A percentile compares a stretch with the other conserved stretches of the same genome.
phyloP scores from a whole-genome alignment of 805 yeast genomes.

The Metschnikowia lochheadii region DNA sequence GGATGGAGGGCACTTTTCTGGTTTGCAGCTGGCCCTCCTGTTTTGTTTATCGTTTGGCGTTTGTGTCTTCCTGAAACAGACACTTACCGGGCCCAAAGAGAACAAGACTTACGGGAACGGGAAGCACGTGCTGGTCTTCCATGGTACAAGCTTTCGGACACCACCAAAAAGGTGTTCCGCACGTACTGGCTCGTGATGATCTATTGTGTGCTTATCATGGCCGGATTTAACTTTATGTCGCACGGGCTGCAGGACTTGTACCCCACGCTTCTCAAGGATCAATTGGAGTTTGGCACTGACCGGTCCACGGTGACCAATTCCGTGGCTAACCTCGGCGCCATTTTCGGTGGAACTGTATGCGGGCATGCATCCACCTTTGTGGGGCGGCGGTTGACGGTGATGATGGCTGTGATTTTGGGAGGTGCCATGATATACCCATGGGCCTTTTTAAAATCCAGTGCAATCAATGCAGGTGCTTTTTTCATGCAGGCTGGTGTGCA shows the following conservation, averaged over 20 bases:
- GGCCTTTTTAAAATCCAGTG: constrained; percentile 22
- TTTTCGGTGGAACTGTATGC: constrained; percentile 43
- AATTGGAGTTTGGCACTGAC: constrained; percentile 29
- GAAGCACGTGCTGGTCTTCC: constrained; percentile 5
- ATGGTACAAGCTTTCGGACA: constrained; percentile 12
- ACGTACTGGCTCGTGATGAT: constrained; percentile 58
- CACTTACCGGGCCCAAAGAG: constrained; percentile 34
- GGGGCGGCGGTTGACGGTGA: constrained; percentile 35
- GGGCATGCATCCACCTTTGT: constrained; percentile 35
- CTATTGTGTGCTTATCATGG: constrained; percentile 50
- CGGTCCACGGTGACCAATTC: constrained; percentile 37
- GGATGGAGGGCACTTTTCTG: constrained; percentile 66
- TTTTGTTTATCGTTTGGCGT: constrained; percentile 56
- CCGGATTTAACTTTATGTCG: constrained; percentile 39
- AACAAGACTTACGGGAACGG: constrained; percentile 8
- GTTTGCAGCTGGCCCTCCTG: constrained; percentile 69
- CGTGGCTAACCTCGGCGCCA: constrained; percentile 42
- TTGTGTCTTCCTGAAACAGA: constrained; percentile 54
- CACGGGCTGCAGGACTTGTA: constrained; percentile 42
- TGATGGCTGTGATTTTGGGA: constrained; percentile 30
- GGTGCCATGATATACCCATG: constrained; percentile 40
- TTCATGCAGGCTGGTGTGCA: constrained; percentile 63
- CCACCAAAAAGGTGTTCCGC: constrained; percentile 26
- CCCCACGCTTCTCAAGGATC: constrained; percentile 36
- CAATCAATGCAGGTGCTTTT: constrained; percentile 57